Evolutionary conservation across 257 asterid genomes (phyloP).

Genomic region (Cordia subcordata): DNA sequence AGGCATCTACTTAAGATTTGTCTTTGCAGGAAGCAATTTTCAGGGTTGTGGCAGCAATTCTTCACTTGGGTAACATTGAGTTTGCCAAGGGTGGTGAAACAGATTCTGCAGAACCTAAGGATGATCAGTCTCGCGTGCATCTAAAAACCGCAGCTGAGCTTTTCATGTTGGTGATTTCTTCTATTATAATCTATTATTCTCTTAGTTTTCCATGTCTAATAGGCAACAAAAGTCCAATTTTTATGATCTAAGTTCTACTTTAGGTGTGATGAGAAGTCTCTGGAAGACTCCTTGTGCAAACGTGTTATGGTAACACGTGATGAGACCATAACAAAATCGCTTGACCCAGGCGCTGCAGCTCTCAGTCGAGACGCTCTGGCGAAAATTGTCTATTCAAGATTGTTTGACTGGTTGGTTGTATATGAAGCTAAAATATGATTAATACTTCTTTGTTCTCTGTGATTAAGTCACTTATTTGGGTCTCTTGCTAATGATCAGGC

Average conservation of each 20-base stretch:
- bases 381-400: slow-evolving; percentile 68
- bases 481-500: slow-evolving; percentile 43
- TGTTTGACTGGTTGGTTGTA: slow-evolving; percentile 78
- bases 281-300: slow-evolving; percentile 82
- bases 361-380: slow-evolving; percentile 83
- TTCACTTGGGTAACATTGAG: slow-evolving; percentile 83
- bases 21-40: slow-evolving; percentile 71
- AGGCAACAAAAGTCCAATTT: neutral
- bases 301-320: slow-evolving; percentile 89
- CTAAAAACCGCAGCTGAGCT: slow-evolving; percentile 70
- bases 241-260: slow-evolving; percentile 14
- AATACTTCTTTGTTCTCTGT: slow-evolving; percentile 4
- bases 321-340: slow-evolving; percentile 77
- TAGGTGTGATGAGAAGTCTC: slow-evolving; percentile 76
- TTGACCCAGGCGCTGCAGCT: slow-evolving; percentile 64
- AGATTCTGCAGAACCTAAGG: slow-evolving; percentile 80
- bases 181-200: slow-evolving; percentile 3
- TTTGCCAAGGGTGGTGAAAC: slow-evolving; percentile 60
- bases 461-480: slow-evolving; percentile 6
- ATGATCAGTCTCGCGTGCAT: slow-evolving; percentile 66
- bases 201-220: slow-evolving; percentile 7
- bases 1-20: slow-evolving; percentile 14
- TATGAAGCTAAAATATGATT: neutral
- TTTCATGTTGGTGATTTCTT: slow-evolving; percentile 45
- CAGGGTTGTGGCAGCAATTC: slow-evolving; percentile 84